Base-by-base conservation (phyloP, 257 asterid genomes). In the Schizonepeta tenuifolia region DNA sequence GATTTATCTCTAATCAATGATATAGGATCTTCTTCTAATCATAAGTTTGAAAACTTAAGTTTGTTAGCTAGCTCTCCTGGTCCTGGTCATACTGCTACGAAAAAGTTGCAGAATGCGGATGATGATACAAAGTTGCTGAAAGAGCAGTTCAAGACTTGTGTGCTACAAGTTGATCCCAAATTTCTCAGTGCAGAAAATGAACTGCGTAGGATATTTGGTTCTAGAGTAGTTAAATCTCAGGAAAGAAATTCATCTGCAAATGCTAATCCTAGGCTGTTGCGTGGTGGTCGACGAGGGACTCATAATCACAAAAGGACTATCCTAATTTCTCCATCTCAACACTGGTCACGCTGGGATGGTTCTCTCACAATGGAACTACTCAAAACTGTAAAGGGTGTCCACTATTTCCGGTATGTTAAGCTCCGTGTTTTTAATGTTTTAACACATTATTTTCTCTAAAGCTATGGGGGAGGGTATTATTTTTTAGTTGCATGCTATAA, bases 281-380 rank as follows among this genome's bases (percentile, higher is more conserved):
- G 87, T 67, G 89, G 92, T 79, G 88, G 85, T 71, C 82, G 96
- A 75, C 90, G 94, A 65, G 98, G 92, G 70, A 82, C 49, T 75
- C 90, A 88, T 80, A 84, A 22, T 70, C 94, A 80, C 74, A 90
- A 90, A 80, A 88, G 70, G 86, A 89, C 93, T 69, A 83, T 91
- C 47, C 86, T 94, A 78, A 87, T 94, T 81, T 82, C 91, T 67
- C 93, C 96, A 50, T 84, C 96, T 24, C 96, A 94, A 73, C 93
- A 89, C 71, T 94, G 98, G 98, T 93, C 95, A 15, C 92, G 95
- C 51, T 94, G 96, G 96, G 98, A 89, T 84, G 98, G 98, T 35
- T 88, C 96, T 75, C 78, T 94, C 62, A 73, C 95, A 61, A 91
- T 94, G 98, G 96, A 94, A 77, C 89, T 86, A 76, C 75, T 94